phyloP scores from a whole-genome alignment of 139 green algal species.

The Closterium sp. region DNA sequence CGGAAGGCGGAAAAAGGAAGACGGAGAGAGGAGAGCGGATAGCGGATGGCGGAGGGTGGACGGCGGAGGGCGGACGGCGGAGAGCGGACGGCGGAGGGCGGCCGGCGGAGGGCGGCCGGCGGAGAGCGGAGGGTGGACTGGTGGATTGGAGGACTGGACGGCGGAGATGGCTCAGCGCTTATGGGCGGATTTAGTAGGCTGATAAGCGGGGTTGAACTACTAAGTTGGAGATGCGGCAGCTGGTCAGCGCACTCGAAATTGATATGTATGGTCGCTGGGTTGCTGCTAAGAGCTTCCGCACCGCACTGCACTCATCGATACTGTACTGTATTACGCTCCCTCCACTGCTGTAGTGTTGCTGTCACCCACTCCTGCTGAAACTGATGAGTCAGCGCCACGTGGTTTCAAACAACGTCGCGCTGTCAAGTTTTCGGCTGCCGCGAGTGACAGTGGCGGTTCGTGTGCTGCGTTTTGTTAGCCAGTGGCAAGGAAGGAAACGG shows the following conservation, averaged over 20 bases:
- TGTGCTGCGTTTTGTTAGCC: no score
- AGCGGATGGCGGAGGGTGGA: no score
- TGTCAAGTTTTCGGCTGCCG: not conserved
- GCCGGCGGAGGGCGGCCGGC: not conserved
- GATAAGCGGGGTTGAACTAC: not conserved
- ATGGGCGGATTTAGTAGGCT: not conserved
- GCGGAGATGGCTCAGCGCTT: not conserved
- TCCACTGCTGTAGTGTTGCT: no score
- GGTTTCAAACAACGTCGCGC: not conserved
- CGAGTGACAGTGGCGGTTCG: not conserved
- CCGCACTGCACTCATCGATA: no score
- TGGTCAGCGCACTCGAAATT: not conserved
- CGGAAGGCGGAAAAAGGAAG: no score
- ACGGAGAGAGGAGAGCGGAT: no score
- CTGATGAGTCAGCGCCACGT: not conserved
- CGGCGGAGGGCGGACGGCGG: not conserved
- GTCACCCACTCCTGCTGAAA: not conserved
- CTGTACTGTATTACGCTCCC: not conserved
- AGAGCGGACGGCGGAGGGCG: not conserved
- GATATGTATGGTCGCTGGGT: no score
- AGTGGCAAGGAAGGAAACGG: no score
- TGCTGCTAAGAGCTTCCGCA: not conserved
- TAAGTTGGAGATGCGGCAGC: not conserved
- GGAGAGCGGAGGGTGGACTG: not conserved
- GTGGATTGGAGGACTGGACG: not conserved